Evolutionary conservation across 768 basidiomycete species (phyloP), one percentile per base, ranked within the genome.

Genomic region (Neoboletus magnificus): DNA sequence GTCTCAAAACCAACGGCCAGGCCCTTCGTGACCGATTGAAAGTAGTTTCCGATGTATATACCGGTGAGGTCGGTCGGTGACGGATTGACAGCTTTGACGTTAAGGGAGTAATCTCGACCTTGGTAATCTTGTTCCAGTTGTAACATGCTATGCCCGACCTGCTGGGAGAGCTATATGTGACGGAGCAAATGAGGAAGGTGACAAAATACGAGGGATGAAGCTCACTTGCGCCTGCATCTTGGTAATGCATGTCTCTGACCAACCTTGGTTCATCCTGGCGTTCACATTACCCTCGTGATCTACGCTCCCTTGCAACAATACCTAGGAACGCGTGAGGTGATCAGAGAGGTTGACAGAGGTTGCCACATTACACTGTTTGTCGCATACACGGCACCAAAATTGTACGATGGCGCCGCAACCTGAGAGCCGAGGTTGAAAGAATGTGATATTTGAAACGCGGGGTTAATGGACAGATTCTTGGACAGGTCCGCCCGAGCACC

Each of bases 361-460:
- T 30, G 33, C 13, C 10, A 18, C 63, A 71, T 48, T 64, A 97
- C 95, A 70, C 81, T 80, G 64, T 85, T 80, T 66, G 87, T 96
- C 15, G 90, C 94, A 74, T 88, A 98, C 48, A 97, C 82, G 11
- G 94, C 93, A 54, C 89, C 91, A 69, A 98, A 98, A 73, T 93
- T 94, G 74, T 99, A 99, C 30, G 88, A 89, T 15, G 96, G 82
- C 1, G 92, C 83, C 0, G 79, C 73, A n/a, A 86, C 83, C 71
- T 90, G 88, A 20, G 92, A 93, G 20, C 93, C 97, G 54, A 98
- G 77, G 56, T 86, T 80, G 76, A 99, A 98, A 23, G 93, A 91
- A 73, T 99, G 97, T 57, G 94, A 95, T 64, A 98, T 89, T 78
- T 98, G 96, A 83, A 98, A 98, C 48, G 91, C 84, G n/a, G 97